Evolutionary conservation across 768 basidiomycete species (phyloP), one percentile per base, ranked within the genome.

Genomic region (Pleurotus sapidus): DNA sequence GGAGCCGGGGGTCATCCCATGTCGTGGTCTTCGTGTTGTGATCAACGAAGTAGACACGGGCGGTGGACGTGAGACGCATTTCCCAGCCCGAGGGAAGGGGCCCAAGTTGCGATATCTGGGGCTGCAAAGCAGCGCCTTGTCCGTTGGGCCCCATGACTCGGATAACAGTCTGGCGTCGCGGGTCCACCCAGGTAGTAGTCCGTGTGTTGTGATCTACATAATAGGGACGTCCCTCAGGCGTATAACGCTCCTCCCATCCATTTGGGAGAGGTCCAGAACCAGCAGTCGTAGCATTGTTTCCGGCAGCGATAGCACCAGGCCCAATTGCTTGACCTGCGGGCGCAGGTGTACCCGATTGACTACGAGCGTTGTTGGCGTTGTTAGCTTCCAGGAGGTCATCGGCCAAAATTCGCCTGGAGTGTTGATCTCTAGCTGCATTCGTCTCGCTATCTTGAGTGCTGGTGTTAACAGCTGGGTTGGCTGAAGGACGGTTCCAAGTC

Each of bases 11-110:
- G 70, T 99, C 97, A 71, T 99, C 97, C 97, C 97, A 99, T 1
- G 97, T 99, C 27, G 97, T 99, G 30, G 97, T 99, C 84, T 98
- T 98, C 56, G 97, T 98, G 75, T 98, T 98, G 77, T 99, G 97
- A 71, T 99, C 97, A 54, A 99, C 97, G 68, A 99, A 99, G 78
- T 99, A 99, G 5, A 99, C 97, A 48, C 97, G 88, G 1, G 97
- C 96, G 1, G 97, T 98, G 3, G 92, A 89, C 5, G 97, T 99
- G 53, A 99, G 89, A 46, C 97, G 93, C 97, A 99, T 99, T 73
- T 99, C 97, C 97, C 97, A 99, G 56, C 97, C 97, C 42, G 92
- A 95, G 3, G 97, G 97, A 18, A 99, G 74, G 25, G 97, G 97
- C 2, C 97, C 97, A 20, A 99, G 88, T 68, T 98, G 96, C 9